phyloP scores from a whole-genome alignment of 306 rosid genomes.

The Prinsepia uniflora region DNA sequence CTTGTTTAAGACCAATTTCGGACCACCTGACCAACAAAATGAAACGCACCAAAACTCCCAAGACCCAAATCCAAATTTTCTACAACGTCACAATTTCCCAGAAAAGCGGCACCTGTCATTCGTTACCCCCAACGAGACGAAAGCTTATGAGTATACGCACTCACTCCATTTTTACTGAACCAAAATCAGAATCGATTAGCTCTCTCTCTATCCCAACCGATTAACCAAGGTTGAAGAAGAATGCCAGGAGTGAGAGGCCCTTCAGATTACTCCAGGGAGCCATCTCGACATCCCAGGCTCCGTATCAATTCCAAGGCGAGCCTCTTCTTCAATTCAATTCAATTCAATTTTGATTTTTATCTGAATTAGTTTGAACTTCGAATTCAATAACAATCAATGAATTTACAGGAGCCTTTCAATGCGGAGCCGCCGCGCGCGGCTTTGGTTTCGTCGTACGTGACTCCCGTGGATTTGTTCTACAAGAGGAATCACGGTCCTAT shows the following conservation, averaged over 20 bases:
- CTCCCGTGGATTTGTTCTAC: constrained; percentile 78
- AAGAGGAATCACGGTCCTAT: constrained; percentile 94
- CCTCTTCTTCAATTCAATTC: neutral
- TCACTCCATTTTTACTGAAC: neutral
- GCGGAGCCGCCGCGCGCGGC: constrained; percentile 80
- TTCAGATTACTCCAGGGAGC: constrained; percentile 68
- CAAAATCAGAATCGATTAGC: neutral
- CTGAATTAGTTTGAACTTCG: neutral
- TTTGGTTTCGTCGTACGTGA: constrained; percentile 57
- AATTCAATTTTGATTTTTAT: neutral
- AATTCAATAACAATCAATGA: neutral
- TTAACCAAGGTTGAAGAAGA: constrained; percentile 1
- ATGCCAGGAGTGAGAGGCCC: constrained; percentile 75
- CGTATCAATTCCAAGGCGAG: constrained; percentile 61
- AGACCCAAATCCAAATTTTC: neutral
- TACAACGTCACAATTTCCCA: neutral
- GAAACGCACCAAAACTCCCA: neutral
- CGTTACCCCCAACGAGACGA: neutral
- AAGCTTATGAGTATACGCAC: neutral
- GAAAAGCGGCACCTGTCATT: neutral
- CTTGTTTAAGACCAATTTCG: neutral
- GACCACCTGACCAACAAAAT: neutral
- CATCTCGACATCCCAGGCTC: constrained; percentile 61
- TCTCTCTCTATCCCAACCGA: neutral
- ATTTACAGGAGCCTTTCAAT: constrained; percentile 72